Base-by-base conservation (phyloP, 495 filamentous ascomycete genomes). In the Hypoxylon crocopeplum region DNA sequence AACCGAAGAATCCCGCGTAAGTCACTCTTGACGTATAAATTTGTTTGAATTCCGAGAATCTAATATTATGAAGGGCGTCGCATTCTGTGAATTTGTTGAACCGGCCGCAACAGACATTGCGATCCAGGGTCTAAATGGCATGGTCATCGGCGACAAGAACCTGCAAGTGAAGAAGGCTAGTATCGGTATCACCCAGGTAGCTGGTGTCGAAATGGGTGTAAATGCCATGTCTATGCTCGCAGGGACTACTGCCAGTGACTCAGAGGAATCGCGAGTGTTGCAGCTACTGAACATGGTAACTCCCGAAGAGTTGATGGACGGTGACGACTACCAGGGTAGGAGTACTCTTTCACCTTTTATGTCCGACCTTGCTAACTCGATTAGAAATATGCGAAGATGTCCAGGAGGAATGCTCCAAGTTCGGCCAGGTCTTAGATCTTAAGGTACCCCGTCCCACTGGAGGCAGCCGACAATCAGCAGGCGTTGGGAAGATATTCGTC, bases 141-240 rank as follows among this genome's bases (percentile, higher is more conserved):
- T 98, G 91, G 87, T 91, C 63, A 79, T 98, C 7, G 93, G 90
- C 34, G 92, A 95, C 54, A 87, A 88, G 53, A 82, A 86, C 60
- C 85, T 98, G 39, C 92, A 89, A 76, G 91, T 97, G 22, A 76
- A 85, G 54, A 89, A 91, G 65, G 94, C 94, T 48, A 95, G 91
- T 75, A 89, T 97, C 59, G 94, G 94, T 51, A 87, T 89, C 60
- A 93, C 91, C 20, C 94, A 99, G 71, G 92, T 90, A 8, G 78
- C 90, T 44, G 91, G 92, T 36, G 79, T 94, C 13, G 94, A 98
- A 64, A 93, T 97, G 88, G 88, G 93, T 20, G 93, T 98, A 56
- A 97, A 96, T 59, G 95, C 93, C 58, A 98, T 99, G 91, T 94
- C 92, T 22, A 93, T 98, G 90, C 92, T 99, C 68, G 94, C 94